These are phyloP conservation scores for Ophiostoma tasmaniense DNA, from an alignment of 2,329 filamentous ascomycete genomes.

Conservation along the genomic window DNA sequence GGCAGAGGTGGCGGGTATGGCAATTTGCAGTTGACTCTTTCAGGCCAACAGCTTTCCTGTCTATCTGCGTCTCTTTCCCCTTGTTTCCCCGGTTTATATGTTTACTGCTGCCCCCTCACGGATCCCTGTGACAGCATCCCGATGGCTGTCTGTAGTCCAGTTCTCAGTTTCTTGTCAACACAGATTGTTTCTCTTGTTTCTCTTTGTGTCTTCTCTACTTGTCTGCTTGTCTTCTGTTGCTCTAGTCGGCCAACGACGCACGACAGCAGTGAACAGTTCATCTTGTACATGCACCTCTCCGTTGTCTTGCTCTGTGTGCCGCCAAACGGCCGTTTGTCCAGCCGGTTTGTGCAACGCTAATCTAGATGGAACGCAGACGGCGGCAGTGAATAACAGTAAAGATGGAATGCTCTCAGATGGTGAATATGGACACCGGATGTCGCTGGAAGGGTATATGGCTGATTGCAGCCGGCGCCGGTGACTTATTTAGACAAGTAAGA, in stretches of 20 bases:
- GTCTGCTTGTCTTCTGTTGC: too few species aligned
- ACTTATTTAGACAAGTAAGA: too few species aligned
- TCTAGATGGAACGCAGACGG: neutral
- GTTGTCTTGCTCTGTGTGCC: neutral
- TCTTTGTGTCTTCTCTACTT: neutral
- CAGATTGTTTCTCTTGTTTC: neutral
- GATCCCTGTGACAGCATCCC: neutral
- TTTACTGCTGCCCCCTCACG: neutral
- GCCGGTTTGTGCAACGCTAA: neutral
- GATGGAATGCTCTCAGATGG: too few species aligned
- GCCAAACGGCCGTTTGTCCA: neutral
- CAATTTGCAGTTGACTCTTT: neutral
- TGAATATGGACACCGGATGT: neutral
- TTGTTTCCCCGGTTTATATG: neutral
- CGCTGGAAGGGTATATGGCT: neutral
- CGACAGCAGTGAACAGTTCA: neutral
- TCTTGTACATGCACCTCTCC: neutral
- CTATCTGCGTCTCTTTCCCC: neutral
- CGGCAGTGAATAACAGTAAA: too few species aligned
- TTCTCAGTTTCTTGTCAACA: conserved; percentile 1
- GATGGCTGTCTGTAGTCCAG: neutral
- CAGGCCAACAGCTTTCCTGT: neutral
- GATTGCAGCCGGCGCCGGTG: neutral
- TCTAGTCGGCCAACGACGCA: neutral
- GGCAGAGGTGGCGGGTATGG: neutral